phyloP scores from a whole-genome alignment of 1,284 basidiomycete genomes.

The Testicularia cyperi region DNA sequence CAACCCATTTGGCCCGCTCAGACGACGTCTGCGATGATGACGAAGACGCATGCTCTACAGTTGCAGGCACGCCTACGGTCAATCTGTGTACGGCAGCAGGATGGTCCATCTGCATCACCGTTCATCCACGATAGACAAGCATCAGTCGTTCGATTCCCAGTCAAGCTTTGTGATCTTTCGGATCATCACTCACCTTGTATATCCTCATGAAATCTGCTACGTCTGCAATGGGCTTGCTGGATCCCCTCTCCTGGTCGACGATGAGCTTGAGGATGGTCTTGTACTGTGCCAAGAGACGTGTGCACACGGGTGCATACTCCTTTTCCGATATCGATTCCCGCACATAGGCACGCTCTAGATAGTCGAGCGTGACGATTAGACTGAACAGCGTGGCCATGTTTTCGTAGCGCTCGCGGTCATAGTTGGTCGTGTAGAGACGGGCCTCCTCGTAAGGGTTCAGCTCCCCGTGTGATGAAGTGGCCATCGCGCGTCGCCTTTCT shows the following conservation, averaged over 20 bases:
- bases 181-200: slow-evolving; percentile 77
- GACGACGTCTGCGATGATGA: slow-evolving; percentile 64
- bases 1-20: slow-evolving; percentile 95
- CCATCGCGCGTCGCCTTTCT: neutral
- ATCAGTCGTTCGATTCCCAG: too few species aligned
- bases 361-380: slow-evolving; percentile 87
- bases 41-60: slow-evolving; percentile 78
- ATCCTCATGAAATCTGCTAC: slow-evolving; percentile 77
- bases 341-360: slow-evolving; percentile 92
- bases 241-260: slow-evolving; percentile 70
- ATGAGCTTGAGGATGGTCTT: slow-evolving; percentile 95
- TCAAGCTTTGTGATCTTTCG: too few species aligned
- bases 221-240: slow-evolving; percentile 35
- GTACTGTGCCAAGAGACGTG: slow-evolving; percentile 86
- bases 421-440: slow-evolving; percentile 80
- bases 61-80: slow-evolving; percentile 90
- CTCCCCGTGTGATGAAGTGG: slow-evolving; percentile 19
- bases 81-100: slow-evolving; percentile 88
- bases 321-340: slow-evolving; percentile 81
- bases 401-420: slow-evolving; percentile 85
- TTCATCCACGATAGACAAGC: too few species aligned
- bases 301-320: slow-evolving; percentile 96
- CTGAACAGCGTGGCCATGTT: slow-evolving; percentile 87
- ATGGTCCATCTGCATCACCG: slow-evolving; percentile 73
- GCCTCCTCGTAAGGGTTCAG: slow-evolving; percentile 69